These are phyloP conservation scores for Tuber borchii DNA, from an alignment of 495 filamentous ascomycete genomes.

Conservation along the genomic window DNA sequence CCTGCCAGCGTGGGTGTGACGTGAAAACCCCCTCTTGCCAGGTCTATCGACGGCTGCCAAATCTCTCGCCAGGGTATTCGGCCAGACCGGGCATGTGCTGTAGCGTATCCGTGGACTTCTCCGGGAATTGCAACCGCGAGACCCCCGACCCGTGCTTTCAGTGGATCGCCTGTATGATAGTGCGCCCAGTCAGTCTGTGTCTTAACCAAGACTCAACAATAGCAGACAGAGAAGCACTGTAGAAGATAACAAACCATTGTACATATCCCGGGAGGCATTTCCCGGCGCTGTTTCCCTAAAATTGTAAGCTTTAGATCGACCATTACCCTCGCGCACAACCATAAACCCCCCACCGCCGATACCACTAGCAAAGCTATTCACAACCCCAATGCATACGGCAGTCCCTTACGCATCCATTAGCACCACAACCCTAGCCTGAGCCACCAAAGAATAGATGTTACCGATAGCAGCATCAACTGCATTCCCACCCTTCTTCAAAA, in stretches of 20 bases:
- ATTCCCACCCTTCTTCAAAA: constrained; percentile 40
- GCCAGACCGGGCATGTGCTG: constrained; percentile 33
- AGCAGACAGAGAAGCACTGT: neutral
- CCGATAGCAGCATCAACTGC: constrained; percentile 40
- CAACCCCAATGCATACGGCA: constrained; percentile 34
- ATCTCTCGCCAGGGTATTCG: constrained; percentile 37
- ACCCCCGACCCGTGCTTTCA: constrained; percentile 33
- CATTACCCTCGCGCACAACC: constrained; percentile 33
- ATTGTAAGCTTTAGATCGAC: constrained; percentile 38
- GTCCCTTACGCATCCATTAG: constrained; percentile 22
- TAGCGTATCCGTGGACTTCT: constrained; percentile 37
- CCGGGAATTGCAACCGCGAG: constrained; percentile 38
- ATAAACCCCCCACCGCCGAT: constrained; percentile 41
- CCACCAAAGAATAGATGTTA: constrained; percentile 8
- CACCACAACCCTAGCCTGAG: neutral
- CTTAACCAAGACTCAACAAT: neutral
- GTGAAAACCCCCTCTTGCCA: constrained; percentile 30
- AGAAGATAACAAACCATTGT: constrained; percentile 25
- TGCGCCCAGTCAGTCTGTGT: neutral
- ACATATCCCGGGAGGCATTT: constrained; percentile 36
- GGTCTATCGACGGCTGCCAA: constrained; percentile 34
- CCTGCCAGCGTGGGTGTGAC: constrained; percentile 25
- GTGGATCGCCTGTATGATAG: constrained; percentile 21
- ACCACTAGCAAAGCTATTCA: constrained; percentile 40
- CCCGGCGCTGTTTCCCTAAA: constrained; percentile 39